Base-by-base conservation (phyloP, 768 basidiomycete genomes). In the Suillus paluster region DNA sequence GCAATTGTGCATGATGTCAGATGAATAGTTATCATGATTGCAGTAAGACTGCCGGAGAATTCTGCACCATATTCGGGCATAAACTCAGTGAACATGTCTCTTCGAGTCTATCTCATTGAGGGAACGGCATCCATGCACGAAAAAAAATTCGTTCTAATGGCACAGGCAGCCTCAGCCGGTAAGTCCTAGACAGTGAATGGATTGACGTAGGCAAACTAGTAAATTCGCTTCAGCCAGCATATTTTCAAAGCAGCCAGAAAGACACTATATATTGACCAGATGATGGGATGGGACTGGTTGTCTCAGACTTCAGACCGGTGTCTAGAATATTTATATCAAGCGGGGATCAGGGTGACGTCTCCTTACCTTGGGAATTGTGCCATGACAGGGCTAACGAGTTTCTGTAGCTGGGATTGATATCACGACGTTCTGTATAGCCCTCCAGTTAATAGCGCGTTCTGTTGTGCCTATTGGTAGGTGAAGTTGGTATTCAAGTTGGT, bases 301-400 rank as follows among this genome's bases (percentile, higher is more conserved):
- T 53, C 34, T 21, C n/a, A 4, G 52, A 30, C 27, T 12, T 27
- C 10, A 23, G 27, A 15, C 38, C 19, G 27, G 25, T 45, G 46
- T 42, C 42, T 30, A 39, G 59, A 33, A 49, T 54, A 57, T 63
- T 7, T 27, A 49, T 54, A 57, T 63, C 12, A 5, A 33, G 55
- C 23, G 57, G 62, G 70, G 67, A 75, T 67, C 63, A 68, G 73
- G 65, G 67, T 67, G 65, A 63, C 60, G 72, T 73, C 63, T 63
- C 67, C 41, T 65, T 53, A 57, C 64, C 61, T 57, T 50, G 42
- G 41, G 39, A 52, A 61, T 39, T 58, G 4, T 63, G 63, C 41
- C 44, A 39, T 52, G 34, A 54, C 50, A 58, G n/a, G 11, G 21
- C 65, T 73, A 45, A 66, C 49, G n/a, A 46, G 34, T 46, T 19